A percentile compares a stretch with the other conserved stretches of the same genome.
Evolutionary conservation across 2,329 filamentous ascomycete genomes (phyloP).

Genomic region (Apiospora marii): DNA sequence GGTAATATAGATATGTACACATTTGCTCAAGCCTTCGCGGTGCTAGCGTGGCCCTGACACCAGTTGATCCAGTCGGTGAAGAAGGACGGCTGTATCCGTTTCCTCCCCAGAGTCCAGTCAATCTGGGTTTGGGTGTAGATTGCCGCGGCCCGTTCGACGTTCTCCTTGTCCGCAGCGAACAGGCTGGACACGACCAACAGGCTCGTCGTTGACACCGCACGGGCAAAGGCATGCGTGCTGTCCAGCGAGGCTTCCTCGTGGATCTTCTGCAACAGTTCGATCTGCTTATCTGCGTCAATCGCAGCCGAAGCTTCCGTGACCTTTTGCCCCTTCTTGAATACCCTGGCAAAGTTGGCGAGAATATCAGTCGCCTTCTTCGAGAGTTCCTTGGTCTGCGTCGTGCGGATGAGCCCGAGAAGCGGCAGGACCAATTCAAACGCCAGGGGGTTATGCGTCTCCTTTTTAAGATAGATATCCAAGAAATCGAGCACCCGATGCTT

Average conservation of each 20-base stretch:
- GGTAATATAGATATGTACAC: conserved; percentile 19
- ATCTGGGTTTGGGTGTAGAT: conserved; percentile 71
- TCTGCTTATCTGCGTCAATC: conserved; percentile 51
- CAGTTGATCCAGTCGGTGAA: conserved; percentile 80
- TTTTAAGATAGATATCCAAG: conserved; percentile 83
- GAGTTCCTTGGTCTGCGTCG: conserved; percentile 79
- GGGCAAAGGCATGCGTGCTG: conserved; percentile 73
- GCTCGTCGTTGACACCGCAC: conserved; percentile 77
- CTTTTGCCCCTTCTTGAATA: conserved; percentile 64
- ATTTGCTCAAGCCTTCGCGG: conserved; percentile 28
- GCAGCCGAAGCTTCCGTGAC: conserved; percentile 53
- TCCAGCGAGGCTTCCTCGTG: conserved; percentile 73
- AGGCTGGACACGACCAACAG: conserved; percentile 71
- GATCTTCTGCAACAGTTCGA: conserved; percentile 69
- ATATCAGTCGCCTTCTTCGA: conserved; percentile 76
- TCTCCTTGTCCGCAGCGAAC: conserved; percentile 60
- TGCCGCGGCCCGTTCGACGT: conserved; percentile 62
- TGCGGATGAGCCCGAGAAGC: conserved; percentile 77
- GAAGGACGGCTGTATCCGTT: conserved; percentile 69
- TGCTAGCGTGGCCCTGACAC: conserved; percentile 61
- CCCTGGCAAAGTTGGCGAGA: conserved; percentile 75
- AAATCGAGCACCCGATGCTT: conserved; percentile 93
- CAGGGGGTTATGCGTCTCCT: conserved; percentile 73
- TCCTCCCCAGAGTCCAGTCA: conserved; percentile 64
- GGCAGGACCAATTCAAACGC: conserved; percentile 77